A percentile compares a stretch with the other conserved stretches of the same genome.
Conservation (phyloP, 148 eudicot genomes). For the Chenopodium quinoa region DNA sequence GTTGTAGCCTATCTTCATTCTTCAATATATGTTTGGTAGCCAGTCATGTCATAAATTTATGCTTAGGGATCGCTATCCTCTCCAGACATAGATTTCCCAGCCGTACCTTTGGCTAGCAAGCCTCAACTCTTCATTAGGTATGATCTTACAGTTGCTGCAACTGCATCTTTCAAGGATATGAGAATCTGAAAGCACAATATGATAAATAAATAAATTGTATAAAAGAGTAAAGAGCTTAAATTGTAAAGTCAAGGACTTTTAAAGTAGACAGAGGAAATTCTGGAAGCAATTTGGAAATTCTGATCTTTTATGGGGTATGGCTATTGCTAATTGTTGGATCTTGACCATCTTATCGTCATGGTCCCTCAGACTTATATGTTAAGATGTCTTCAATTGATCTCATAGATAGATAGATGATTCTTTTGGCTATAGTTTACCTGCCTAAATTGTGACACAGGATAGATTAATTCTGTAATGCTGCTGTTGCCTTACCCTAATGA, state of each 20-base stretch:
- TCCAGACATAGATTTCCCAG: no score
- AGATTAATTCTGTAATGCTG: not conserved
- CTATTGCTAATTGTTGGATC: not conserved
- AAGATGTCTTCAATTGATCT: not conserved
- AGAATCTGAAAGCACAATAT: not conserved
- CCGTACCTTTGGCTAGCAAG: no score
- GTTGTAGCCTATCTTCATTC: no score
- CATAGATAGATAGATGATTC: not conserved
- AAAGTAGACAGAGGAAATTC: no score
- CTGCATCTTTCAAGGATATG: not conserved
- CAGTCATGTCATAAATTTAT: no score
- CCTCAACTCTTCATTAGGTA: not conserved
- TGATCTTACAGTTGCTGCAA: not conserved
- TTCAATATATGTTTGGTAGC: no score
- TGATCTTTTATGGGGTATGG: not conserved
- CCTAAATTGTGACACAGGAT: no score
- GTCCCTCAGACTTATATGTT: not conserved
- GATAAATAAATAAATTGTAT: not conserved
- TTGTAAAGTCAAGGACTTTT: not conserved
- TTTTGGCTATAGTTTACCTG: no score
- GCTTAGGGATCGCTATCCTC: no score
- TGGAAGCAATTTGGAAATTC: not conserved
- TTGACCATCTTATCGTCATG: not conserved
- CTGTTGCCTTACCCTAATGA: not conserved
- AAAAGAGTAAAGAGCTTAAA: not conserved